Conservation (phyloP, 805 yeast genomes). For the Ogataea chonburiensis region DNA sequence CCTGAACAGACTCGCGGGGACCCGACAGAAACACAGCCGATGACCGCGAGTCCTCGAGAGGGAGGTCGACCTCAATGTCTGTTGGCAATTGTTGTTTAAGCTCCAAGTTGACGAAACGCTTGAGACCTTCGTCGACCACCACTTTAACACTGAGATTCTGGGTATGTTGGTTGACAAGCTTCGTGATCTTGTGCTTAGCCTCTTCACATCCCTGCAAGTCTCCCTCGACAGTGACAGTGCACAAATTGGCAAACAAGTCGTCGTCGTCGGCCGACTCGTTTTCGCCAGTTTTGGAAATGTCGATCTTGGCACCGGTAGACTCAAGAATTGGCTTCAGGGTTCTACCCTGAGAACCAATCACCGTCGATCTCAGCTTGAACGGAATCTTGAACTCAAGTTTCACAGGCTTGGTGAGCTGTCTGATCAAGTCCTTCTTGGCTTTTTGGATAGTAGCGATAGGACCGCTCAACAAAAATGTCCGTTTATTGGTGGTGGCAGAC, state of each 20-base stretch:
- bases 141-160: slow-evolving; percentile 53
- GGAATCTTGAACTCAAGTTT: slow-evolving; percentile 64
- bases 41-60: slow-evolving; percentile 38
- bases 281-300: slow-evolving; percentile 47
- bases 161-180: slow-evolving; percentile 74
- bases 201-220: slow-evolving; percentile 77
- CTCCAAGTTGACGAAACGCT: slow-evolving; percentile 44
- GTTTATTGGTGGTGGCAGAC: slow-evolving; percentile 68
- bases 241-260: slow-evolving; percentile 58
- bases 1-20: slow-evolving; percentile 61
- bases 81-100: slow-evolving; percentile 19
- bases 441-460: slow-evolving; percentile 57
- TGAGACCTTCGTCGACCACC: slow-evolving; percentile 41
- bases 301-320: slow-evolving; percentile 64
- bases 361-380: slow-evolving; percentile 66
- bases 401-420: slow-evolving; percentile 75
- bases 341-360: slow-evolving; percentile 87
- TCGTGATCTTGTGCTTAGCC: slow-evolving; percentile 68
- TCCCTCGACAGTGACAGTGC: slow-evolving; percentile 71
- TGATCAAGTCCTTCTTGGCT: slow-evolving; percentile 75
- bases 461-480: slow-evolving; percentile 84
- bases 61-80: slow-evolving; percentile 31
- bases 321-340: slow-evolving; percentile 76
- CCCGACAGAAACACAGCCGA: slow-evolving; percentile 58
- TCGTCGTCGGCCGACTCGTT: slow-evolving; percentile 38